Conservation (phyloP, 164 flowering plant genomes). For the Akebia trifoliata region DNA sequence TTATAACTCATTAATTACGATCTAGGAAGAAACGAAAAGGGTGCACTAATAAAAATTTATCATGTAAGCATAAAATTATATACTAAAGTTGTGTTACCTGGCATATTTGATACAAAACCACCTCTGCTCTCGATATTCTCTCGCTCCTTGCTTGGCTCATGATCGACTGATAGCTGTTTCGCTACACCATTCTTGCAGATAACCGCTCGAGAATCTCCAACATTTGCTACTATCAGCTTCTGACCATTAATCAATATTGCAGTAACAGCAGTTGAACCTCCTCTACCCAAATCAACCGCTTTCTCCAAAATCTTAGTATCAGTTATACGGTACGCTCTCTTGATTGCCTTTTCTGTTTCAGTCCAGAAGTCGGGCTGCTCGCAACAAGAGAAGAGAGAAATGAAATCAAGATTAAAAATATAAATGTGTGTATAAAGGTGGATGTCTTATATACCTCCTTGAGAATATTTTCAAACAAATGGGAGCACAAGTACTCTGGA, state of each 20-base stretch:
- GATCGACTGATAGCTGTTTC: constrained; percentile 75
- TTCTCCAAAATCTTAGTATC: constrained; percentile 56
- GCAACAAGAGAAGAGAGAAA: constrained; percentile 3
- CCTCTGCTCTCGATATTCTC: constrained; percentile 56
- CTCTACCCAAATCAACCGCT: constrained; percentile 46
- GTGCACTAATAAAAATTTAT: too few species aligned
- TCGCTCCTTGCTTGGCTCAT: constrained; percentile 65
- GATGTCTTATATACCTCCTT: constrained; percentile 49
- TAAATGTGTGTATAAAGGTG: not conserved
- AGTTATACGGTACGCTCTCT: constrained; percentile 57
- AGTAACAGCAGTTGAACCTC: constrained; percentile 91
- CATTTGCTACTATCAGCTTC: constrained; percentile 73
- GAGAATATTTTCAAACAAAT: constrained; percentile 73
- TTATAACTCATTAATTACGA: too few species aligned
- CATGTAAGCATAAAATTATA: too few species aligned
- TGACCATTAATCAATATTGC: constrained; percentile 71
- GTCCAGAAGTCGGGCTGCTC: constrained; percentile 64
- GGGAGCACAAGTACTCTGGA: constrained; percentile 54
- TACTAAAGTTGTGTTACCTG: too few species aligned
- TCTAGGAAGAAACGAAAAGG: too few species aligned
- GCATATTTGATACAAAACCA: constrained; percentile 66
- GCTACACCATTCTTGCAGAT: constrained; percentile 68
- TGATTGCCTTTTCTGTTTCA: constrained; percentile 59
- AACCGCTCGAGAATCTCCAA: constrained; percentile 88
- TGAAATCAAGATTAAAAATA: not conserved